phyloP scores from a whole-genome alignment of 495 filamentous ascomycete species.

The Lepraria neglecta region DNA sequence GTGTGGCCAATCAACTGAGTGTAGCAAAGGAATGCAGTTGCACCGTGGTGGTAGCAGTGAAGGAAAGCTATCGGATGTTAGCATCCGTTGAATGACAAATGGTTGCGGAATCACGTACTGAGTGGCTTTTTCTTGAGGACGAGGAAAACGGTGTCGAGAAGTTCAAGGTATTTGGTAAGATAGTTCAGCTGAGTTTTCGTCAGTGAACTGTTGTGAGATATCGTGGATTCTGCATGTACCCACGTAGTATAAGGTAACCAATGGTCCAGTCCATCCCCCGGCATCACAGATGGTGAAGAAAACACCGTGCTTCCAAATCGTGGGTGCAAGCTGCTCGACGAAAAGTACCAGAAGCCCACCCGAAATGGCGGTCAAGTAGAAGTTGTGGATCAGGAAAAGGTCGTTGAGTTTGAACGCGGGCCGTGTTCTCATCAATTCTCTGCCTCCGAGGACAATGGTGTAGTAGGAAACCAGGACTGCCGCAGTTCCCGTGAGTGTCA shows the following conservation, averaged over 20 bases:
- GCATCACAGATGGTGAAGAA: constrained; percentile 65
- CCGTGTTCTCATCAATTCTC: constrained; percentile 65
- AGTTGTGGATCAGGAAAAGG: constrained; percentile 75
- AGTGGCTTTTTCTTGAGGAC: constrained; percentile 81
- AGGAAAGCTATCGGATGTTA: constrained; percentile 57
- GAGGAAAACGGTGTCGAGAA: constrained; percentile 74
- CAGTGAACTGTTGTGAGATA: constrained; percentile 13
- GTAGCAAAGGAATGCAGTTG: constrained; percentile 79
- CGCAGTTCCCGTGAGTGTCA: constrained; percentile 58
- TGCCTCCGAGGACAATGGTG: constrained; percentile 59
- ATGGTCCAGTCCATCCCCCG: constrained; percentile 72
- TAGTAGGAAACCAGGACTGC: constrained; percentile 50
- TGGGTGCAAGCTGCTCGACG: constrained; percentile 66
- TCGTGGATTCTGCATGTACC: constrained; percentile 28
- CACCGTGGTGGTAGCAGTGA: constrained; percentile 81
- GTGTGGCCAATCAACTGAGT: constrained; percentile 74
- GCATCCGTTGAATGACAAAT: constrained; percentile 17
- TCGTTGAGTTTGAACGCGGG: constrained; percentile 60
- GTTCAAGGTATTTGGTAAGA: constrained; percentile 75
- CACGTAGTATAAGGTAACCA: constrained; percentile 77
- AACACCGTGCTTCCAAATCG: constrained; percentile 57
- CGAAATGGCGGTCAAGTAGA: constrained; percentile 68
- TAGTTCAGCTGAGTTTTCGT: constrained; percentile 62
- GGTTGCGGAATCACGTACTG: constrained; percentile 46
- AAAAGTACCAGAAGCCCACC: constrained; percentile 61